Base-by-base conservation (phyloP, 2,329 filamentous ascomycete species). In the Neofusicoccum ribis region DNA sequence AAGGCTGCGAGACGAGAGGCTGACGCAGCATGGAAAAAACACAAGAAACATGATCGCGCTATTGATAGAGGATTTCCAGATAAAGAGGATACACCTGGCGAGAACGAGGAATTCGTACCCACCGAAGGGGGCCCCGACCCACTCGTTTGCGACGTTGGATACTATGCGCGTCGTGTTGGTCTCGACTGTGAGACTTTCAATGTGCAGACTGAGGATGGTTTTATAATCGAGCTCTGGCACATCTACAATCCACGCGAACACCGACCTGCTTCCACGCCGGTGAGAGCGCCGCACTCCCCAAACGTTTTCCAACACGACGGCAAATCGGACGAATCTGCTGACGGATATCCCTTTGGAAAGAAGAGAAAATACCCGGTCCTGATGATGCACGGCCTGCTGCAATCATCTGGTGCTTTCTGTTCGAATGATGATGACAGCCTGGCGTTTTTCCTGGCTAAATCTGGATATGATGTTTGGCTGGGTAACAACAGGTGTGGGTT, bases 401-500 rank as follows among this genome's bases (percentile, higher is more conserved):
- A 98, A 78, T 93, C 90, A 62, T 87, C 92, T 0, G 93, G 94
- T 3, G 91, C 93, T 0, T 97, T 92, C 74, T 97, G 93, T 76
- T 89, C 89, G 69, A 96, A 94, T 74, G 93, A 97, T 72, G 93
- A 97, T 68, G 88, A 92, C 69, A 94, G 91, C 31, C 84, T 97
- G 7, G 93, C 94, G 0, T 97, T 97, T 78, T 96, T 90, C 80
- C 87, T 98, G 7, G 93, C 91, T 77, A 97, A 97, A 78, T 88
- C 90, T 0, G 93, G 93, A 1, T 97, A 92, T 77, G 94, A 98
- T 75, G 92, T 98, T 44, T 98, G 93, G 93, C 83, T 97, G 15
- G 94, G 94, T 4, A 96, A 97, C 79, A 97, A 97, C 74, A 86
- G 94, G 20, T 96, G 93, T 73, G 93, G 93, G 1, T 92, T 95